Conservation (phyloP, 2,329 filamentous ascomycete species). For the Hypoxylon sp. region DNA sequence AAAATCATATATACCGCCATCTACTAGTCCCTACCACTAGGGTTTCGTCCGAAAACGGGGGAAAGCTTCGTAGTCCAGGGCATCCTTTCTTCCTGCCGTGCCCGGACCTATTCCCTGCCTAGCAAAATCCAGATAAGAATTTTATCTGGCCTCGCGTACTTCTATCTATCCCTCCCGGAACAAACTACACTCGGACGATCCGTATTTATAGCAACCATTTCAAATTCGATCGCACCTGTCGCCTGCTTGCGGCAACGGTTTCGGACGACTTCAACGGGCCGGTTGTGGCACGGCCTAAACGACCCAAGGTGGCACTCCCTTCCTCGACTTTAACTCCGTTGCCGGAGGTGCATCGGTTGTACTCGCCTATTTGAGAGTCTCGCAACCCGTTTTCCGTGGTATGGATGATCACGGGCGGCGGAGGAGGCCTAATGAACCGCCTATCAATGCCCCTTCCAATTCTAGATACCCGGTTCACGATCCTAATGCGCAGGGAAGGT, state of each 20-base stretch:
- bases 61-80: conserved; percentile 43
- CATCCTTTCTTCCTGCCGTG: conserved; percentile 41
- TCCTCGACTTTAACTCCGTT: conserved; percentile 74
- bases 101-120: conserved; percentile 31
- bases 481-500: conserved; percentile 63
- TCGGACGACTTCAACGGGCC: conserved; percentile 42
- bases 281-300: conserved; percentile 55
- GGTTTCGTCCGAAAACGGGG: conserved; percentile 41
- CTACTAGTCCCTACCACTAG: conserved; percentile 36
- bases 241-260: conserved; percentile 28
- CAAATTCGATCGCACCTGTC: conserved; percentile 28
- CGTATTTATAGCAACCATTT: conserved; percentile 32
- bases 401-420: conserved; percentile 85
- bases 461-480: conserved; percentile 68
- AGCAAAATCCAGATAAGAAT: conserved; percentile 43
- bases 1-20: conserved; percentile 41
- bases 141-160: conserved; percentile 40
- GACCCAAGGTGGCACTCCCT: conserved; percentile 74
- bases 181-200: conserved; percentile 20
- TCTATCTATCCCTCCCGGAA: conserved; percentile 27
- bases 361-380: conserved; percentile 70
- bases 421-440: conserved; percentile 81
- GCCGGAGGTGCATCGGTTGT: conserved; percentile 75
- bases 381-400: conserved; percentile 68
- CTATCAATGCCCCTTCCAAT: conserved; percentile 73